phyloP scores from a whole-genome alignment of 306 rosid genomes.

The Corylus heterophylla region DNA sequence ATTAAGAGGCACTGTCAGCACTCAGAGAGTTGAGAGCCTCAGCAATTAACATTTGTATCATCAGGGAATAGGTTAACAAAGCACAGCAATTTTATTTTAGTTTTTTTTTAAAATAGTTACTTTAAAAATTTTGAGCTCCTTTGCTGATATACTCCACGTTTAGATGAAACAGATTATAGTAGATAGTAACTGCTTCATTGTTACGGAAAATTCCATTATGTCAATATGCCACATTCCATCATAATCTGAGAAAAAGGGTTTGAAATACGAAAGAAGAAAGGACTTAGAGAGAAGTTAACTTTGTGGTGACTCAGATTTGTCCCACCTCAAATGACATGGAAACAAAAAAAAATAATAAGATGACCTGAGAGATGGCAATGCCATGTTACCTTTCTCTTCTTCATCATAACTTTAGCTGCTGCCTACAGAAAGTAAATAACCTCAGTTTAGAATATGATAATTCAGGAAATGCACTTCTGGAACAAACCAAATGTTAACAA shows the following conservation, averaged over 20 bases:
- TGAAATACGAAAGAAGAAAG: neutral
- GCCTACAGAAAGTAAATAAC: conserved; percentile 53
- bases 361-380: conserved; percentile 9
- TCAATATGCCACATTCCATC: neutral
- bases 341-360: neutral
- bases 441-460: conserved; percentile 27
- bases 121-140: neutral
- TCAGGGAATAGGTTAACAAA: neutral
- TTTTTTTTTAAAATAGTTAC: neutral
- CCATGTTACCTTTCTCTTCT: conserved; percentile 75
- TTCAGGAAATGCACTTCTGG: conserved; percentile 11
- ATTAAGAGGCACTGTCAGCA: neutral
- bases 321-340: neutral
- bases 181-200: neutral
- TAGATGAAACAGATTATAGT: neutral
- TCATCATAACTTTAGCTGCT: conserved; percentile 93
- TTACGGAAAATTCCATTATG: neutral
- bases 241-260: conserved; percentile 1
- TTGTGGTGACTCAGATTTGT: neutral
- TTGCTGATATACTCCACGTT: neutral
- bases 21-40: conserved; percentile 2
- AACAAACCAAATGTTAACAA: conserved; percentile 21
- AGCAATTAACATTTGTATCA: neutral
- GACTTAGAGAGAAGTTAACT: neutral
- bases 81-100: too few relatives aligned